Evolutionary conservation across 768 basidiomycete species (phyloP).

Genomic region (Chalciporus pseudorubinellus): DNA sequence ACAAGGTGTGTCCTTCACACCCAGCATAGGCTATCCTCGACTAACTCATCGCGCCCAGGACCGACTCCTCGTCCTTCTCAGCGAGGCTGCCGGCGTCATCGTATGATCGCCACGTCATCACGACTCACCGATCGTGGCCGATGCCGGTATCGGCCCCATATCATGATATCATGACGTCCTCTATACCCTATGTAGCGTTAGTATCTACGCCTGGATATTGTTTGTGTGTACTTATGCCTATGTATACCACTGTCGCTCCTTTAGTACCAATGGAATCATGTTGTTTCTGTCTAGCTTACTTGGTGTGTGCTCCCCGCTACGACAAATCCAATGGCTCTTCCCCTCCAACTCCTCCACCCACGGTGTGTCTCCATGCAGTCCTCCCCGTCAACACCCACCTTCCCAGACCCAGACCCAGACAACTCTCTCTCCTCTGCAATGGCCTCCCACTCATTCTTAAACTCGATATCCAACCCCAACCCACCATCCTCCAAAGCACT

Average conservation of each 20-base stretch:
- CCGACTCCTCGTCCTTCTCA: constrained; percentile 26
- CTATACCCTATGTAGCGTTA: constrained; percentile 25
- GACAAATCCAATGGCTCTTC: constrained; percentile 42
- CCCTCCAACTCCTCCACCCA: constrained; percentile 12
- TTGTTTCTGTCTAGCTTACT: neutral
- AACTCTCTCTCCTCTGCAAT: constrained; percentile 66
- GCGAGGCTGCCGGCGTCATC: constrained; percentile 30
- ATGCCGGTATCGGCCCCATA: no score
- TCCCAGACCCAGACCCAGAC: constrained; percentile 51
- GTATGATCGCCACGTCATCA: constrained; percentile 14
- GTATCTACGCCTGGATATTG: constrained; percentile 10
- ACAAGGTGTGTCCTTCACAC: constrained; percentile 44
- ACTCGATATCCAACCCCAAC: constrained; percentile 72
- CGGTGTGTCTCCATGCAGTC: neutral
- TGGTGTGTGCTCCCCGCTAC: constrained; percentile 3
- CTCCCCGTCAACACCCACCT: neutral
- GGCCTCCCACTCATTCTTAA: constrained; percentile 88
- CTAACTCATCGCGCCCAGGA: constrained; percentile 21
- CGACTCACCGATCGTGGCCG: neutral
- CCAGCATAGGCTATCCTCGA: neutral
- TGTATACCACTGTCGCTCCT: neutral
- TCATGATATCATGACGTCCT: no score
- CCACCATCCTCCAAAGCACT: constrained; percentile 49
- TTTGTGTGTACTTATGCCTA: neutral
- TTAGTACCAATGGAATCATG: neutral